Base-by-base conservation (phyloP, 176 grass and related monocot species). In the Raddia guianensis region DNA sequence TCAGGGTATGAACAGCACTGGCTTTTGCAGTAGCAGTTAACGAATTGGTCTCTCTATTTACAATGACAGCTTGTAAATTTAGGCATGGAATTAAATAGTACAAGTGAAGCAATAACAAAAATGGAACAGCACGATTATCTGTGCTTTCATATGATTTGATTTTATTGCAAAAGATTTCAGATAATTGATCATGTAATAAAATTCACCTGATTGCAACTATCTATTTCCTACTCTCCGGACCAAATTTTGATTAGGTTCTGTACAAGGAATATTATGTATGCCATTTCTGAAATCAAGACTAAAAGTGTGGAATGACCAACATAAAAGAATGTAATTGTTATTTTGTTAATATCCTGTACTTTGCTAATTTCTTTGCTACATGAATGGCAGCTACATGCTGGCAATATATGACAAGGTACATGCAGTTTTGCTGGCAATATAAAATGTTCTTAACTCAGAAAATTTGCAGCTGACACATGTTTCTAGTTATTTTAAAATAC, bases 281-380 rank as follows among this genome's bases (percentile, higher is more conserved):
- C 3, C 16, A 40, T 10, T 40, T 21, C 12, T 37, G 32, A 13
- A 63, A 10, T 27, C 12, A 74, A 49, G 70, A 80, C 15, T 62
- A 49, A 43, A n/a, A 76, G 48, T 21, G 46, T n/a, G 16, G 63
- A 70, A 84, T 49, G 81, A 2, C 19, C 54, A 52, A 53, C 73
- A 56, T 16, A 20, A 37, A 78, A 34, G 34, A 47, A 33, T 4
- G 11, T 47, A 8, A 32, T 76, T 40, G 16, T 49, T 21, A 80
- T 49, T 63, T 69, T 48, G 72, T 53, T 43, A 81, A 80, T 88
- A 63, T 52, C n/a, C 52, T 43, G 78, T 82, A 82, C 83, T 82
- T 82, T 11, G 63, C 45, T 77, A 75, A 62, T 79, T 79, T 86
- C 79, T 86, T 86, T 69, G 61, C 56, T 68, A 74, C 50, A 62